Base-by-base conservation (phyloP, 768 basidiomycete genomes). In the Collybia sordida region DNA sequence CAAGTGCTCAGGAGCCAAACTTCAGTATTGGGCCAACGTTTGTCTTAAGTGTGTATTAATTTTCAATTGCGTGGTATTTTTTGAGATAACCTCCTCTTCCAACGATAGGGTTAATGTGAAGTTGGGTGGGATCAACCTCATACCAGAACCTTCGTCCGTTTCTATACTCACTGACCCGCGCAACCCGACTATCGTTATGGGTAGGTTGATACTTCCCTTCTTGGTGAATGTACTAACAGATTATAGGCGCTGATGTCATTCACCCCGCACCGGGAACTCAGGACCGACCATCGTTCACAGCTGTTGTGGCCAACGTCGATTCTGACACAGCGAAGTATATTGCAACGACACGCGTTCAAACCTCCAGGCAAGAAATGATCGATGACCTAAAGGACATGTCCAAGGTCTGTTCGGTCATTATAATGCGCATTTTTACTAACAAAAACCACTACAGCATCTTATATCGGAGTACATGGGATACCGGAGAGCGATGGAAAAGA, bases 1-100 rank as follows among this genome's bases (percentile, higher is more conserved):
- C 5, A 89, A 90, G 53, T 86, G 85, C 59, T 68, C 61, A 44
- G 64, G 78, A 0, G 90, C 87, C 0, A 90, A 85, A 47, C 62
- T 74, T 0, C 91, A 93, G 53, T 93, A 90, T 52, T 93, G 79
- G 62, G 88, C 88, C 0, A 93, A 93, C 53, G 85, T 92, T 0
- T 82, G 82, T 59, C 63, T 93, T 9, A 92, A 93, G 90, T 90
- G 54, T 43, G 83, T 67, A 6, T 31, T 27, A 25, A 19, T 18
- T 14, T n/a, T 12, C 35, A 15, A 18, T 37, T 3, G 5, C 15
- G 7, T 43, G 15, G 7, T 12, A 42, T 41, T 6, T 41, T 21
- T 36, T 17, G 38, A 27, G 52, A 51, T 28, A 14, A 37, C 34
- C 4, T 18, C 34, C 4, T 18, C 15, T 6, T 18, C 22, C 9